A percentile compares a stretch with the other conserved stretches of the same genome.
Evolutionary conservation across 352 stramenopile species (phyloP).

Genomic region (Vaucheria bursata): DNA sequence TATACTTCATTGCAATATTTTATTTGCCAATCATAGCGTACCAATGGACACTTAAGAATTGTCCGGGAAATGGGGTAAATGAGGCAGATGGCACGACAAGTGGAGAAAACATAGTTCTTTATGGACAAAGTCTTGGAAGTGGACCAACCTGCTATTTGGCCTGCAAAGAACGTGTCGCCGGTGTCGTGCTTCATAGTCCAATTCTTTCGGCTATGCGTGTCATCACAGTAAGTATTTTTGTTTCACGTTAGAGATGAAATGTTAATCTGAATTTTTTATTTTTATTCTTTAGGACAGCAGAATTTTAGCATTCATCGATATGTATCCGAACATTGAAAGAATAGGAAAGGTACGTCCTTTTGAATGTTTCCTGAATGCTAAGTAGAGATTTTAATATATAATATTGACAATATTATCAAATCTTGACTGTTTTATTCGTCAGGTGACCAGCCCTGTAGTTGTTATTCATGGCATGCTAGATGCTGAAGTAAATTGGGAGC

Average conservation of each 20-base stretch:
- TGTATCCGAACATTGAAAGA: slow-evolving; percentile 93
- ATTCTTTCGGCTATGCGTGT: slow-evolving; percentile 92
- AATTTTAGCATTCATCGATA: slow-evolving; percentile 88
- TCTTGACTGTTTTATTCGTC: background rate
- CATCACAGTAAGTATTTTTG: no score
- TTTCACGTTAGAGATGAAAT: no score
- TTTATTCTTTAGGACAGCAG: slow-evolving; percentile 97
- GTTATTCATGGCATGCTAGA: slow-evolving; percentile 63
- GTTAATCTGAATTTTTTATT: no score
- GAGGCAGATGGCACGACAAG: slow-evolving; percentile 77
- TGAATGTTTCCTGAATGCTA: background rate
- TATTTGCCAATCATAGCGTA: slow-evolving; percentile 53
- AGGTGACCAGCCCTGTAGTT: slow-evolving; percentile 55
- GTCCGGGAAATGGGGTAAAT: slow-evolving; percentile 91
- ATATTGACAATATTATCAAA: background rate
- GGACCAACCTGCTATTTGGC: slow-evolving; percentile 91
- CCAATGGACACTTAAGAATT: slow-evolving; percentile 85
- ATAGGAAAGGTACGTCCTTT: slow-evolving; percentile 6
- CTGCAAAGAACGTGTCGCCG: slow-evolving; percentile 77
- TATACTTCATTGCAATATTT: no score
- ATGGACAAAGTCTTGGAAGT: slow-evolving; percentile 72
- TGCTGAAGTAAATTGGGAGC: slow-evolving; percentile 56
- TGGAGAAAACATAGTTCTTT: slow-evolving; percentile 84
- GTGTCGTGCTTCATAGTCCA: slow-evolving; percentile 89
- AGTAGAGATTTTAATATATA: background rate